Percentiles rank a stretch among this genome's conserved stretches.
These are phyloP conservation scores for Kazachstania kunashirensis DNA, from an alignment of 805 yeast genomes.

Conservation along the genomic window DNA sequence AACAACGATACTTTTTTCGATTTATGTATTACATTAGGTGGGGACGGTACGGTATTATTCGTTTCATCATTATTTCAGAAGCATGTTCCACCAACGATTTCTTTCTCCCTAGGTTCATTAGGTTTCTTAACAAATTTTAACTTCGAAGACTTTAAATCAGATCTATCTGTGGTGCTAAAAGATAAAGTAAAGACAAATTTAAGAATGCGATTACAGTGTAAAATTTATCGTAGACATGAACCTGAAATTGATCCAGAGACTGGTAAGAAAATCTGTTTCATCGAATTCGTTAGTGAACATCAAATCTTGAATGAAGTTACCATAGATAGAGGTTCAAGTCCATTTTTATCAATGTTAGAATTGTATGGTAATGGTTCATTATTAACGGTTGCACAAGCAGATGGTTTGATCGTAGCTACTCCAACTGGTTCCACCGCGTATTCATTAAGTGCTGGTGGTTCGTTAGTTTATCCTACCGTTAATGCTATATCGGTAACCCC, in stretches of 20 bases:
- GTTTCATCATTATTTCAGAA: constrained; percentile 77
- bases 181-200: constrained; percentile 68
- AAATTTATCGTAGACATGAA: constrained; percentile 41
- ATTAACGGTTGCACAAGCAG: constrained; percentile 84
- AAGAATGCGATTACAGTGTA: constrained; percentile 78
- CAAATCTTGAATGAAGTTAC: constrained; percentile 84
- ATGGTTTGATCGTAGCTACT: constrained; percentile 82
- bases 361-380: constrained; percentile 78
- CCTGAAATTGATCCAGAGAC: constrained; percentile 33
- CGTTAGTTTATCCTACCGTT: constrained; percentile 88
- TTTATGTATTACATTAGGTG: constrained; percentile 80
- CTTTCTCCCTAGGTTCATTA: constrained; percentile 78
- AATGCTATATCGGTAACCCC: constrained; percentile 88
- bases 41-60: constrained; percentile 89
- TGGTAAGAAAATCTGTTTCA: constrained; percentile 33
- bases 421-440: constrained; percentile 96
- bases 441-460: constrained; percentile 88
- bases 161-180: constrained; percentile 47
- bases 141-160: constrained; percentile 57
- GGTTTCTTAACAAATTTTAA: constrained; percentile 85
- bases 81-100: constrained; percentile 81
- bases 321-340: constrained; percentile 87
- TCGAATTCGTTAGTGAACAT: constrained; percentile 39
- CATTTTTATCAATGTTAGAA: constrained; percentile 80
- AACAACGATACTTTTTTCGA: constrained; percentile 41